phyloP scores from a whole-genome alignment of 2,329 filamentous ascomycete species.

The Hymenoscyphus fraxineus region DNA sequence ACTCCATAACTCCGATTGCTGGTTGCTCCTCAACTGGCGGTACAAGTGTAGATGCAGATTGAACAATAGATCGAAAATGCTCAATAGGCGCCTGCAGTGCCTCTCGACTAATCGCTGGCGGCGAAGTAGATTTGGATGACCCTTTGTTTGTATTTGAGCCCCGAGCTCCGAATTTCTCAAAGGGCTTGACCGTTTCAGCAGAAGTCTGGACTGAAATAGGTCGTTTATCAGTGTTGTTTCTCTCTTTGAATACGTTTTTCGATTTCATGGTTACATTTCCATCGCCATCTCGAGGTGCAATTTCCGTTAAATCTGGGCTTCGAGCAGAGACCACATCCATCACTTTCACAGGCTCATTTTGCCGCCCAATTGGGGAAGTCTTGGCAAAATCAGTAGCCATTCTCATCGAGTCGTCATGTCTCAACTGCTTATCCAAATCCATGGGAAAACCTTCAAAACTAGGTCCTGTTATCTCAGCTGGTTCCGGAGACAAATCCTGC shows the following conservation, averaged over 20 bases:
- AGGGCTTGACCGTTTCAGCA: neutral
- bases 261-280: neutral
- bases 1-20: neutral
- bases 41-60: conserved; percentile 8
- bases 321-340: neutral
- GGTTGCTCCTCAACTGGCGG: neutral
- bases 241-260: neutral
- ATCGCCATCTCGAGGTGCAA: neutral
- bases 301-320: neutral
- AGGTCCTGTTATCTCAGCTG: no score
- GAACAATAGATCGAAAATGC: conserved; percentile 19
- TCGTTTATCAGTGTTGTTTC: neutral
- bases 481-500: no score
- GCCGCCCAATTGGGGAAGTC: neutral
- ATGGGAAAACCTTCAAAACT: no score
- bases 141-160: neutral
- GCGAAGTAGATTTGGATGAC: neutral
- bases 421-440: no score
- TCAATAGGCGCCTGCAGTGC: conserved; percentile 1
- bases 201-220: neutral
- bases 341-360: neutral
- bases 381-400: neutral
- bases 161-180: neutral
- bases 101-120: conserved; percentile 10
- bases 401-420: no score